These are phyloP conservation scores for Cicer bijugum DNA, from an alignment of 306 rosid species.

Conservation along the genomic window DNA sequence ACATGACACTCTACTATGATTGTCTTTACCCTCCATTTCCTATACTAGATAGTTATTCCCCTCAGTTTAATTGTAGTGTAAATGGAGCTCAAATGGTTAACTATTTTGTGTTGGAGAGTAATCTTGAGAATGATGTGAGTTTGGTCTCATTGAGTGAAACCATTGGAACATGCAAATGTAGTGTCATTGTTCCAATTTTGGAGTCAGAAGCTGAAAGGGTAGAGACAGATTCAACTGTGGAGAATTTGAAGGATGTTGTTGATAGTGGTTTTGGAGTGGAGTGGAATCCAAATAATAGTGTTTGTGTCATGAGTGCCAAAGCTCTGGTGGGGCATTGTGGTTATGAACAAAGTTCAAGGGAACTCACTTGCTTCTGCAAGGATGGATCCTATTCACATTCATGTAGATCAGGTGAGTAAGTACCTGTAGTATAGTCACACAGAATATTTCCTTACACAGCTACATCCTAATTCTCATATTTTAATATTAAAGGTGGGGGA, in stretches of 20 bases:
- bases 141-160: background rate
- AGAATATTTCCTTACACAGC: too few species aligned
- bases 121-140: background rate
- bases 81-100: constrained; percentile 23
- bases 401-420: constrained; percentile 52
- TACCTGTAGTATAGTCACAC: background rate
- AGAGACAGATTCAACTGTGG: background rate
- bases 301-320: constrained; percentile 52
- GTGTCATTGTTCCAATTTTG: constrained; percentile 45
- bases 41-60: background rate
- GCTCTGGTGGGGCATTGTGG: constrained; percentile 64
- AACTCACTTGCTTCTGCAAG: constrained; percentile 59
- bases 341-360: constrained; percentile 33
- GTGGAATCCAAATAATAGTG: constrained; percentile 53
- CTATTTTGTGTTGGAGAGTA: constrained; percentile 34
- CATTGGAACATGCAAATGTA: constrained; percentile 38
- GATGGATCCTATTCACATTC: constrained; percentile 47
- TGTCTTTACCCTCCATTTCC: constrained; percentile 41
- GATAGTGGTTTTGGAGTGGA: constrained; percentile 53
- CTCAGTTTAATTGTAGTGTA: constrained; percentile 48
- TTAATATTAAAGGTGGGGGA: too few species aligned
- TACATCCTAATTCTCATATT: too few species aligned
- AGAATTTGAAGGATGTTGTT: constrained; percentile 44
- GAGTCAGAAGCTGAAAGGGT: constrained; percentile 37
- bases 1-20: constrained; percentile 50